These are phyloP conservation scores for Trichoderma oligosporum DNA, from an alignment of 2,329 filamentous ascomycete species.

Conservation along the genomic window DNA sequence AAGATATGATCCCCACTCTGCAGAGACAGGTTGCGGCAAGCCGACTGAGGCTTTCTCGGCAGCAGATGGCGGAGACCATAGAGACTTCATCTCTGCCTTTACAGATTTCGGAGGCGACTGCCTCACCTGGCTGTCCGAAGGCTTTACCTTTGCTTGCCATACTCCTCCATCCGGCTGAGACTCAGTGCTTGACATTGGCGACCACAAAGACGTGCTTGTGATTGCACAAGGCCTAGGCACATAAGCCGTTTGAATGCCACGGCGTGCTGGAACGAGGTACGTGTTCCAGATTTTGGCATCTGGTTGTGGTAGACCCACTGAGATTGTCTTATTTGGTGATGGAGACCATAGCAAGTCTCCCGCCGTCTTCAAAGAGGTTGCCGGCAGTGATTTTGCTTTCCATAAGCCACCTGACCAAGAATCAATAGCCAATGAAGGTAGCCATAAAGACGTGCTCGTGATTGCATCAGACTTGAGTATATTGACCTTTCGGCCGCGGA, in stretches of 20 bases:
- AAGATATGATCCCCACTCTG: constrained; percentile 1
- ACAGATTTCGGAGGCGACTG: not conserved
- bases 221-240: not conserved
- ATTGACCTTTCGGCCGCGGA: not conserved
- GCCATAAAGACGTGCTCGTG: constrained; percentile 39
- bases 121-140: not conserved
- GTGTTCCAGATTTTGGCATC: not conserved
- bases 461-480: constrained; percentile 30
- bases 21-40: constrained; percentile 1
- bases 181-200: not conserved
- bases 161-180: not conserved
- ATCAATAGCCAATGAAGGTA: not conserved
- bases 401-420: not conserved
- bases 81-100: not conserved
- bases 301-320: constrained; percentile 1
- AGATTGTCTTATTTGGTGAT: not conserved
- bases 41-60: not conserved
- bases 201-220: constrained; percentile 12
- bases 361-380: not conserved
- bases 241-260: not conserved
- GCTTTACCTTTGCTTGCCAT: not conserved
- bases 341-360: not conserved
- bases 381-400: not conserved
- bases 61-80: not conserved
- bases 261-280: not conserved